Evolutionary conservation across 257 asterid species (phyloP).

Genomic region (Jacaranda mimosifolia): DNA sequence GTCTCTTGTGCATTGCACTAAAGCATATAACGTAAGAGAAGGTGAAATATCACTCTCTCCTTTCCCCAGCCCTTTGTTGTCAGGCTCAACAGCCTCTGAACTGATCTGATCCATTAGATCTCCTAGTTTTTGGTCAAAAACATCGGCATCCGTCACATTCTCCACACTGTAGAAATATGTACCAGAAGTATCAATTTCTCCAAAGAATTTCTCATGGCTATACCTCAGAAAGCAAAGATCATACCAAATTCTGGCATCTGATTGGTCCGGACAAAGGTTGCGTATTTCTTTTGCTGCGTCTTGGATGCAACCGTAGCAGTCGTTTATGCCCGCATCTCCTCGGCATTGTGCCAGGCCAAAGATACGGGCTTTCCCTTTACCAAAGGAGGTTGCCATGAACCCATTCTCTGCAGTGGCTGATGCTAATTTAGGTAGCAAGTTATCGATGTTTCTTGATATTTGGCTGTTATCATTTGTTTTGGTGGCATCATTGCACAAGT

Average conservation of each 20-base stretch:
- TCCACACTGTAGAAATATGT: conserved; percentile 44
- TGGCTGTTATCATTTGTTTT: conserved; percentile 33
- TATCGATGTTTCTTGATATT: conserved; percentile 48
- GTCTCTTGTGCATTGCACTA: conserved; percentile 87
- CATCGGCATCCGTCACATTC: conserved; percentile 61
- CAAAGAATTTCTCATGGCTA: conserved; percentile 47
- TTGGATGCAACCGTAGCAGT: conserved; percentile 68
- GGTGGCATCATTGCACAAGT: conserved; percentile 49
- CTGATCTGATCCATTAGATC: conserved; percentile 43
- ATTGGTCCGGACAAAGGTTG: conserved; percentile 53
- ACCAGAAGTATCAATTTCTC: conserved; percentile 60
- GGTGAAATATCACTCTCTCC: conserved; percentile 53
- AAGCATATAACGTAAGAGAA: conserved; percentile 54
- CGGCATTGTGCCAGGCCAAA: conserved; percentile 88
- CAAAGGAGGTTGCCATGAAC: conserved; percentile 56
- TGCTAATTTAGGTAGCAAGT: conserved; percentile 49
- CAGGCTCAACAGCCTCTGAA: conserved; percentile 55
- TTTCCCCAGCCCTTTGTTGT: conserved; percentile 62
- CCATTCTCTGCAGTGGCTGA: conserved; percentile 49
- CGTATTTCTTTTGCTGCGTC: conserved; percentile 54
- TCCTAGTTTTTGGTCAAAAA: conserved; percentile 53
- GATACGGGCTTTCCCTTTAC: conserved; percentile 41
- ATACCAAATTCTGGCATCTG: conserved; percentile 70
- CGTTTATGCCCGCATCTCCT: conserved; percentile 61
- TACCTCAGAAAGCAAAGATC: conserved; percentile 76